phyloP scores from a whole-genome alignment of 78 protist genomes.

The Dictyostelium firmibasis region DNA sequence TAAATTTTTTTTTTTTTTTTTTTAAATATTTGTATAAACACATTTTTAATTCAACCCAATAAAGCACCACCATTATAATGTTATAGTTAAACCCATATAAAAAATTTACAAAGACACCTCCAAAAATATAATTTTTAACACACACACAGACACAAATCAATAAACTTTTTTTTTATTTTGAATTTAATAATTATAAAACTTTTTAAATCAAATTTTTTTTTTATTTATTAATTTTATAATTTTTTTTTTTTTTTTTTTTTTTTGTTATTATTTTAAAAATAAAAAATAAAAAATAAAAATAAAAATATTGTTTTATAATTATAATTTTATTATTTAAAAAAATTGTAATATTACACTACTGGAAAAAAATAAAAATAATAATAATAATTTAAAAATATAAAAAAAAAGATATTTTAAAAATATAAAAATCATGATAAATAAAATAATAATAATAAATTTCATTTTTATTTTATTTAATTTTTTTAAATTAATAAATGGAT shows the following conservation, averaged over 20 bases:
- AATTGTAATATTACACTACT: neutral
- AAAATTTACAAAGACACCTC: too few species aligned
- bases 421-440: neutral
- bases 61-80: neutral
- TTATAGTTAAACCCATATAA: neutral
- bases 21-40: too few species aligned
- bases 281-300: too few species aligned
- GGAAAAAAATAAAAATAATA: neutral
- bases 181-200: too few species aligned
- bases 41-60: neutral
- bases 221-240: too few species aligned
- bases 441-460: neutral
- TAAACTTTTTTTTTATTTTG: neutral
- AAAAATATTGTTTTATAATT: too few species aligned
- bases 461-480: neutral
- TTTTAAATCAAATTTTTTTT: neutral
- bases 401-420: neutral
- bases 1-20: too few species aligned
- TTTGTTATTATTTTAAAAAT: too few species aligned
- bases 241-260: too few species aligned
- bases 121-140: too few species aligned
- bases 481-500: neutral
- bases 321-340: too few species aligned
- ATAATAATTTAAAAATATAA: neutral
- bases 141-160: neutral